Evolutionary conservation across 1,284 basidiomycete species (phyloP).

Genomic region (Trametes pubescens): DNA sequence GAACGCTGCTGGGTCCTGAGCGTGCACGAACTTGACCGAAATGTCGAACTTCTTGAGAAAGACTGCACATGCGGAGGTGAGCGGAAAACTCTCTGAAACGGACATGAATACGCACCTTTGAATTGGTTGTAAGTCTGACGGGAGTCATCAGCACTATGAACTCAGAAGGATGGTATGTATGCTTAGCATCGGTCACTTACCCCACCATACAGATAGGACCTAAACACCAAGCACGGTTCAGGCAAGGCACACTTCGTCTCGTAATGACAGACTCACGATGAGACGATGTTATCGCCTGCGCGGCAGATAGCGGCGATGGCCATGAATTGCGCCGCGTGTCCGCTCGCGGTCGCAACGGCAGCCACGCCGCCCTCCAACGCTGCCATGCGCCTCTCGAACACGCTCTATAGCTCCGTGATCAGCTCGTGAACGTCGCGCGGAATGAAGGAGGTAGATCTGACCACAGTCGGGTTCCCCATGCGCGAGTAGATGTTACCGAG

Average conservation of each 20-base stretch:
- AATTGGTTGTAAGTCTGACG: conserved; percentile 86
- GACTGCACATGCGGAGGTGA: conserved; percentile 50
- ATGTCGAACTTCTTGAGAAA: conserved; percentile 84
- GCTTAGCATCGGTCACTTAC: conserved; percentile 45
- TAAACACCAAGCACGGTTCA: conserved; percentile 31
- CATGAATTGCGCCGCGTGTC: conserved; percentile 86
- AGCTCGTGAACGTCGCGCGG: neutral
- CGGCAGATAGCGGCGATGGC: conserved; percentile 74
- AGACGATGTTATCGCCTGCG: conserved; percentile 83
- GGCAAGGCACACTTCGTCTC: neutral
- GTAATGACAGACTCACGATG: conserved; percentile 53
- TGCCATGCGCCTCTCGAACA: conserved; percentile 87
- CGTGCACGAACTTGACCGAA: conserved; percentile 76
- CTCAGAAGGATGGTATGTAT: too few species aligned
- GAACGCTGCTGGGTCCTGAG: conserved; percentile 69
- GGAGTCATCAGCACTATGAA: too few species aligned
- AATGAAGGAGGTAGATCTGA: conserved; percentile 38
- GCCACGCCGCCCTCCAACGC: conserved; percentile 85
- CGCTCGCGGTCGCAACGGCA: conserved; percentile 81
- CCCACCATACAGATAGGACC: conserved; percentile 73
- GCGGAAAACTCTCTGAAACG: neutral
- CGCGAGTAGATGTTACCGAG: conserved; percentile 84
- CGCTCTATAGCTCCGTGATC: conserved; percentile 55
- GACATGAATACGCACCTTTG: conserved; percentile 60
- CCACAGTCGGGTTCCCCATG: conserved; percentile 88